Evolutionary conservation across 306 rosid genomes (phyloP), one percentile per base, ranked within the genome.

Genomic region (Vigna angularis): DNA sequence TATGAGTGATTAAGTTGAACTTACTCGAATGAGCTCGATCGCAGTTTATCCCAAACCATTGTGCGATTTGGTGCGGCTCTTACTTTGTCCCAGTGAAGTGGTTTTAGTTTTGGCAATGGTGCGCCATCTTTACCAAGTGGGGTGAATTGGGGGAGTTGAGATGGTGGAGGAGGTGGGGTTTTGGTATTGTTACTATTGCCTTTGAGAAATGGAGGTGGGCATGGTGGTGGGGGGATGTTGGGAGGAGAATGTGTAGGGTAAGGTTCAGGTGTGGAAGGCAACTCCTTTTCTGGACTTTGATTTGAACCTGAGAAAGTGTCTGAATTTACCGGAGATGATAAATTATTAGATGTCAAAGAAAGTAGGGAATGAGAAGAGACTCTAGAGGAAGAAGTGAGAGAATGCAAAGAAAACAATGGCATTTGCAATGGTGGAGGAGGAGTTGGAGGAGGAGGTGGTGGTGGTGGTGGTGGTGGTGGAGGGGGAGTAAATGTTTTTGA

Each of bases 61-160:
- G 98, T 88, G 56, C 86, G 91, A 72, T 96, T 91, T 3, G 99
- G 94, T 20, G 93, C 92, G 40, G 99, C 94, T 83, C 98, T 88
- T 30, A 96, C 98, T 91, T 96, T 96, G 85, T 93, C 99, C 99
- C 98, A 96, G n/a, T 96, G 99, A 44, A 93, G 96, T 9, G 99
- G 99, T 87, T 96, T 96, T 52, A 96, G 88, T 84, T 91, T 96
- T 22, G 98, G 93, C 56, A 91, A 66, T 0, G 91, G 91, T 20
- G 88, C 63, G 78, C 94, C 98, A 74, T 93, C 99, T 89, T 89
- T 96, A 40, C 97, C 97, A 49, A 86, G 28, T 47, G 98, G 85
- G 26, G 90, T 77, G 53, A 87, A 78, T 28, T 77, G 97, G 71
- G 90, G 94, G 72, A 89, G 70, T 61, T 82, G 92, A 75, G 88